Evolutionary conservation across 176 grass and related monocot genomes (phyloP), one percentile per base, ranked within the genome.

Genomic region (Oryza australiensis): DNA sequence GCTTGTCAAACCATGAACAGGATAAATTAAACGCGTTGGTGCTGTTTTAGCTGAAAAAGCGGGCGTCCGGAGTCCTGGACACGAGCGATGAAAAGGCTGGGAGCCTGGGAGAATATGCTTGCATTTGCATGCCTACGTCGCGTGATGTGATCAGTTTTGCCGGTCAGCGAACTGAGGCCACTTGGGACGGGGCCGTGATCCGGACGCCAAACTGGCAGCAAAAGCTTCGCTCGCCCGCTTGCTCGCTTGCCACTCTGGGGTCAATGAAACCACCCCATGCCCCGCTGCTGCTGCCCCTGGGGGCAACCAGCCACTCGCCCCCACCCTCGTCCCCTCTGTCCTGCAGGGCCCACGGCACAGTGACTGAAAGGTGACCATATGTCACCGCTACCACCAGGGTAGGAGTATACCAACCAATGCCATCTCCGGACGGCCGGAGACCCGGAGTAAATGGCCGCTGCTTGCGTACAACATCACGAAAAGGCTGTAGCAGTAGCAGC

Each of bases 211-310:
- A 81, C 77, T 69, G 71, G 63, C 80, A 13, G 38, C 38, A 40
- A 40, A 55, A 55, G 20, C 46, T 49, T 49, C 46, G 20, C 6
- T 59, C 35, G 35, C 35, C n/a, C 62, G 28, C 16, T 28, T 1
- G 29, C 1, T 67, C 59, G 74, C 57, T 66, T 27, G 60, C 60
- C 30, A 57, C 74, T 65, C 37, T 66, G 29, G 29, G 65, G 73
- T 76, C 73, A 72, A 42, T 87, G 53, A 72, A 53, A 23, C 11
- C 79, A 12, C 35, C 87, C 86, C 75, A 75, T 84, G 70, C 43
- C 81, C 37, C 32, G 75, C 26, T 75, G 76, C 87, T 28, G 76
- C 81, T 51, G 82, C n/a, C 70, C 20, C 28, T 83, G 66, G 87
- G 73, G 37, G 76, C 77, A 85, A 51, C 37, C 16, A 33, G 72